phyloP scores from a whole-genome alignment of 2,329 filamentous ascomycete genomes.

The Pseudogymnoascus sp. region DNA sequence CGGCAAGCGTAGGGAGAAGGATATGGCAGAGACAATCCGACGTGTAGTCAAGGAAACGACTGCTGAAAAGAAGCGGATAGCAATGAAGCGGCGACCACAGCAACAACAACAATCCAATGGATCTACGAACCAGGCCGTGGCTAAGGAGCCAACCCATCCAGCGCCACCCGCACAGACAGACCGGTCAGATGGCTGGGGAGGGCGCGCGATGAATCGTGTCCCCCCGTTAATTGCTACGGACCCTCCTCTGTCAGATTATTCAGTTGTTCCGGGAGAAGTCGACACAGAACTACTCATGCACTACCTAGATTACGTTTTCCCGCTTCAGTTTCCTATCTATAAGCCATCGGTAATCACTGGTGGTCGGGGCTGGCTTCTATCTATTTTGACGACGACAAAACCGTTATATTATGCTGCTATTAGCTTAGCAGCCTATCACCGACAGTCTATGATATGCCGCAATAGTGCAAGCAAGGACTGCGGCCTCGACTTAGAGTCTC shows the following conservation, averaged over 20 bases:
- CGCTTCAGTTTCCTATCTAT: slow-evolving; percentile 55
- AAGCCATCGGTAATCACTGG: slow-evolving; percentile 43
- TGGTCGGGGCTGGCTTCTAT: slow-evolving; percentile 51
- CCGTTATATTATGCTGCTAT: slow-evolving; percentile 47
- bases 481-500: neutral
- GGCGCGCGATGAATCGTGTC: neutral
- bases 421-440: slow-evolving; percentile 47
- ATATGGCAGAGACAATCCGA: slow-evolving; percentile 44
- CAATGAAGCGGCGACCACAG: slow-evolving; percentile 4
- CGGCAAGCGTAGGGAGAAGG: slow-evolving; percentile 30
- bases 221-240: neutral
- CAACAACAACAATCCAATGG: neutral
- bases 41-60: slow-evolving; percentile 45
- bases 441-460: slow-evolving; percentile 36
- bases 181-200: neutral
- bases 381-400: slow-evolving; percentile 45
- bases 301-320: slow-evolving; percentile 53
- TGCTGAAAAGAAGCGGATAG: slow-evolving; percentile 23
- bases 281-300: slow-evolving; percentile 38
- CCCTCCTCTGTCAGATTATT: neutral
- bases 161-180: neutral
- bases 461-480: slow-evolving; percentile 16
- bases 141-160: neutral
- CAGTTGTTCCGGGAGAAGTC: neutral
- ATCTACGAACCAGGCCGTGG: neutral